Conservation (phyloP, 169 alveolate genomes). For the Eimeria maxima region DNA sequence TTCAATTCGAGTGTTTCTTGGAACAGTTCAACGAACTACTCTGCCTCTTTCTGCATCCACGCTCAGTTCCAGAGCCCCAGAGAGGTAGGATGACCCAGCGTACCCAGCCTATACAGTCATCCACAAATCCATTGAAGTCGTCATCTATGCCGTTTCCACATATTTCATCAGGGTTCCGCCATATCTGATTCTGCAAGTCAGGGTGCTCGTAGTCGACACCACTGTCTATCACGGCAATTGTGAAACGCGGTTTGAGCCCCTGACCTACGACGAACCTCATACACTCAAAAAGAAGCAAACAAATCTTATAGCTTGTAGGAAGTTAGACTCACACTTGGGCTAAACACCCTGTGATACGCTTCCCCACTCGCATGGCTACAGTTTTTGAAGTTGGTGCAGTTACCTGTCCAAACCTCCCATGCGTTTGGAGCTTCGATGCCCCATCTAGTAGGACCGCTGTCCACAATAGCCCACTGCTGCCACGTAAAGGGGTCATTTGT, state of each 20-base stretch:
- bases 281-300: not conserved
- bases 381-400: not conserved
- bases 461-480: slow-evolving; percentile 84
- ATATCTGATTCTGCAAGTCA: slow-evolving; percentile 85
- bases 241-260: slow-evolving; percentile 74
- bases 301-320: not conserved
- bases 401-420: slow-evolving; percentile 86
- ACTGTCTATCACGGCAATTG: slow-evolving; percentile 88
- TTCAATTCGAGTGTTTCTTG: not conserved
- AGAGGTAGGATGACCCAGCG: not conserved
- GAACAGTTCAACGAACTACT: not conserved
- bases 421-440: slow-evolving; percentile 85
- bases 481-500: slow-evolving; percentile 84
- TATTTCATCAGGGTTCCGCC: slow-evolving; percentile 88
- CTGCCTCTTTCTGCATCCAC: not conserved
- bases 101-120: slow-evolving; percentile 90
- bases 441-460: slow-evolving; percentile 81
- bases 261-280: slow-evolving; percentile 29
- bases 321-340: not conserved
- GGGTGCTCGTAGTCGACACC: slow-evolving; percentile 89
- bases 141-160: slow-evolving; percentile 86
- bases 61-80: not conserved
- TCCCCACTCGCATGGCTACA: not conserved
- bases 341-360: not conserved
- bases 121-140: slow-evolving; percentile 88